These are phyloP conservation scores for Metarhizium robertsii DNA, from an alignment of 2,329 filamentous ascomycete genomes.

Conservation along the genomic window DNA sequence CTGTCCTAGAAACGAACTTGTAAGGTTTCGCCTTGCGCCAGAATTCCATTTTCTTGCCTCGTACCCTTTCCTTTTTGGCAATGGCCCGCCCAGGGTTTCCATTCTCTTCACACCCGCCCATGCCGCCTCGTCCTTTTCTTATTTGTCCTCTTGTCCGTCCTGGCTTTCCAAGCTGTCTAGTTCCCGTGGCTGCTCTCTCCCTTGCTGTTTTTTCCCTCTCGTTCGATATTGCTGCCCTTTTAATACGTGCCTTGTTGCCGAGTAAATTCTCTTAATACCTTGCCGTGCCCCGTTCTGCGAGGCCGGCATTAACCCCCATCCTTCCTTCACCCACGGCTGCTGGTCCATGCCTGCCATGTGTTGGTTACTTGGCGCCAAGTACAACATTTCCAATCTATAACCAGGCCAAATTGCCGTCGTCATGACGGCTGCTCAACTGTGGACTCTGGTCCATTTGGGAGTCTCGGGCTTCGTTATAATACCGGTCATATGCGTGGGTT, in stretches of 20 bases:
- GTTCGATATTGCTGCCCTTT: not conserved
- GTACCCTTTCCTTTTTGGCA: constrained; percentile 1
- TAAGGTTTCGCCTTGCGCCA: constrained; percentile 1
- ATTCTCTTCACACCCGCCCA: not conserved
- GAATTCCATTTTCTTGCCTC: not conserved
- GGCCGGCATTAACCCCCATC: not conserved
- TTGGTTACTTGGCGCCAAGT: not conserved
- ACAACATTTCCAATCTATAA: not conserved
- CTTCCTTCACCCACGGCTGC: not conserved
- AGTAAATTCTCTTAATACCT: not conserved
- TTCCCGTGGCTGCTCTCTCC: not conserved
- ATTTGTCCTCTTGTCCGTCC: not conserved
- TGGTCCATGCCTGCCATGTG: constrained; percentile 1
- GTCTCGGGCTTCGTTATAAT: constrained; percentile 6
- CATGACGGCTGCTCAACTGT: constrained; percentile 2
- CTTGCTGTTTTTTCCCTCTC: not conserved
- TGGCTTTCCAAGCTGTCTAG: not conserved
- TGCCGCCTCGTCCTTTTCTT: not conserved
- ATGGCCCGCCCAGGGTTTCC: not conserved
- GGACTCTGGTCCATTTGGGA: constrained; percentile 7
- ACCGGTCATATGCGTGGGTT: constrained; percentile 3
- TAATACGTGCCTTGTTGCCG: not conserved
- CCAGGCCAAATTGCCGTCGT: not conserved
- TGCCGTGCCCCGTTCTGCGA: not conserved
- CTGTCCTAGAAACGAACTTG: not conserved